Percentiles rank a stretch among this genome's conserved stretches.
Conservation (phyloP, 768 basidiomycete genomes). For the Dentipellis fragilis region DNA sequence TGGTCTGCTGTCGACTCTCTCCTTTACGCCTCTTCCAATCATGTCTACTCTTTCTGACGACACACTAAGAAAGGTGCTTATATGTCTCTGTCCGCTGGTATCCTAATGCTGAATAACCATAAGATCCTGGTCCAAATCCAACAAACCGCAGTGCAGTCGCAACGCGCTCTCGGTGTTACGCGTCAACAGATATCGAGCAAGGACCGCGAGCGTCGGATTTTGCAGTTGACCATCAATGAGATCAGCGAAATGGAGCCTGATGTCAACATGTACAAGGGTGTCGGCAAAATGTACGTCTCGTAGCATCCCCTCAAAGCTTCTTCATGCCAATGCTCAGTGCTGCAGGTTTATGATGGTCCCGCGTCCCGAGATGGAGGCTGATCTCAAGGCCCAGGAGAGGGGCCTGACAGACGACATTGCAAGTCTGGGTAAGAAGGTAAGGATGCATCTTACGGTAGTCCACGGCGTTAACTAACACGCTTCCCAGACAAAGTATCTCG, state of each 20-base stretch:
- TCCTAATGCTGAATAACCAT: not conserved
- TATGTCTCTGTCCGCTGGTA: not conserved
- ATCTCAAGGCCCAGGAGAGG: conserved; percentile 70
- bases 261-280: conserved; percentile 85
- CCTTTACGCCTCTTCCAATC: not conserved
- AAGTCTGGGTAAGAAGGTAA: conserved; percentile 79
- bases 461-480: not conserved
- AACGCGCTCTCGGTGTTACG: conserved; percentile 63
- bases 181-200: conserved; percentile 70
- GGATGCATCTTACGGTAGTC: not conserved
- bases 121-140: conserved; percentile 93
- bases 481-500: conserved; percentile 73
- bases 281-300: conserved; percentile 76
- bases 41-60: conserved; percentile 47
- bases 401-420: conserved; percentile 76
- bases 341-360: conserved; percentile 87
- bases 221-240: conserved; percentile 84
- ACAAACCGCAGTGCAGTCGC: conserved; percentile 79
- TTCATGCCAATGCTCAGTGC: conserved; percentile 2
- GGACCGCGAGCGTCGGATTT: conserved; percentile 81
- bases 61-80: conserved; percentile 62
- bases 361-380: conserved; percentile 65
- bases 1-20: not conserved
- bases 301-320: not conserved
- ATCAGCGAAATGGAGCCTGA: conserved; percentile 59